Evolutionary conservation across 208 protist species (phyloP), one percentile per base, ranked within the genome.

Genomic region (Acanthamoeba culbertsoni): DNA sequence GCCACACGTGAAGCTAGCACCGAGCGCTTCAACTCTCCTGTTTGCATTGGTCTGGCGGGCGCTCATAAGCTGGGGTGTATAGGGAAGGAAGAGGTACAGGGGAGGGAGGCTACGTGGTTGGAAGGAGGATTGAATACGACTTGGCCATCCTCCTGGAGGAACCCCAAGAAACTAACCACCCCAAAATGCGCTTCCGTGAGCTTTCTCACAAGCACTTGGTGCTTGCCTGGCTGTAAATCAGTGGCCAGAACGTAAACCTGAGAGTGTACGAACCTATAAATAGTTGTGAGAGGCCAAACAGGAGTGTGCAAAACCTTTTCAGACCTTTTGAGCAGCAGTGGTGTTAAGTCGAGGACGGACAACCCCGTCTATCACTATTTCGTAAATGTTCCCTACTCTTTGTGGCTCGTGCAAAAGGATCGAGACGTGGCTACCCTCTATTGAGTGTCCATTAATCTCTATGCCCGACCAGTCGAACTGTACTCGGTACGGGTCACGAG

Each of bases 391-490:
- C 7, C 68, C 68, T 6, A 46, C 12, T 26, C 7, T 7, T 37
- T 48, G 7, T 10, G 31, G 12, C 37, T 79, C 68, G 20, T 79
- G 23, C 18, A 79, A 40, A 48, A 79, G 68, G 33, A 79, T 79
- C 40, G 37, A 79, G n/a, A 79, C 40, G 68, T 8, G 23, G 40
- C 20, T 40, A 7, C 68, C 68, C 33, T 79, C 68, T 10, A 79
- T 3, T 0, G 37, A 16, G 10, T 33, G 33, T 16, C 26, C 68
- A 20, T 8, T 12, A 26, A 79, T 43, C 68, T 79, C 68, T 12
- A 79, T 48, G 68, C 68, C 68, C 68, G 68, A 79, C 68, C 68
- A 79, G 33, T 79, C 68, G 18, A 79, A 79, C 68, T 79, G 68
- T 6, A 79, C 68, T 20, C 33, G 68, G 35, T 48, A n/a, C 37